Evolutionary conservation across 176 grass and related monocot species (phyloP), one percentile per base, ranked within the genome.

Genomic region (Aegilops tauschii): DNA sequence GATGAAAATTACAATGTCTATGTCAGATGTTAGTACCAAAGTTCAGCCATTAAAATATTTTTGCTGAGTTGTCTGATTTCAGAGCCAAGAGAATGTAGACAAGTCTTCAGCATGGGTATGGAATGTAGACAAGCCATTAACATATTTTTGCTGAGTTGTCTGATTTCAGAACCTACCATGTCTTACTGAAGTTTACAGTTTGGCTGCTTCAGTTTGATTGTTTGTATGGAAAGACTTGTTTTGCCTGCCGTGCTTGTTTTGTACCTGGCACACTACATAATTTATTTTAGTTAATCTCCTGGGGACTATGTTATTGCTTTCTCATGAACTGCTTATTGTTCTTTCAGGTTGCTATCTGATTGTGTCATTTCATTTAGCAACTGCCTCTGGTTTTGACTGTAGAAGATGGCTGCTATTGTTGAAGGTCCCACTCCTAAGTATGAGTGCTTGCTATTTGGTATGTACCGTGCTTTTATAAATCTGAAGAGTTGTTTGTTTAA

Each of bases 401-500:
- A 31, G 12, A 77, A 72, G 54, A 96, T 96, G 94, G 75, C 88
- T 5, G 21, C 52, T 82, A 79, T 69, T 88, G 62, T 58, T 70
- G 52, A 76, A 59, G 87, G 80, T 79, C 30, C 79, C 9, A 92
- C 76, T 82, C 45, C 79, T 7, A 93, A 94, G 80, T 96, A 82
- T 25, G 94, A 94, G 56, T 96, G 92, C 80, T 83, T 96, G 68
- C 70, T 96, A 63, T 93, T 96, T 71, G 94, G 92, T 96, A 86
- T 30, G 82, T 63, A 31, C 13, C 44, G 25, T 28, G 20, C 31
- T 39, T 37, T 75, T 79, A n/a, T 12, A 45, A 50, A 20, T 50
- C 39, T n/a, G 8, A 56, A 5, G 5, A 30, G 16, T 45, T 73
- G 5, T 88, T 61, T 52, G 65, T 36, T 77, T 4, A 16, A 81